A percentile compares a stretch with the other conserved stretches of the same genome.
phyloP scores from a whole-genome alignment of 2,329 filamentous ascomycete genomes.

The Pseudovirgaria hyperparasitica region DNA sequence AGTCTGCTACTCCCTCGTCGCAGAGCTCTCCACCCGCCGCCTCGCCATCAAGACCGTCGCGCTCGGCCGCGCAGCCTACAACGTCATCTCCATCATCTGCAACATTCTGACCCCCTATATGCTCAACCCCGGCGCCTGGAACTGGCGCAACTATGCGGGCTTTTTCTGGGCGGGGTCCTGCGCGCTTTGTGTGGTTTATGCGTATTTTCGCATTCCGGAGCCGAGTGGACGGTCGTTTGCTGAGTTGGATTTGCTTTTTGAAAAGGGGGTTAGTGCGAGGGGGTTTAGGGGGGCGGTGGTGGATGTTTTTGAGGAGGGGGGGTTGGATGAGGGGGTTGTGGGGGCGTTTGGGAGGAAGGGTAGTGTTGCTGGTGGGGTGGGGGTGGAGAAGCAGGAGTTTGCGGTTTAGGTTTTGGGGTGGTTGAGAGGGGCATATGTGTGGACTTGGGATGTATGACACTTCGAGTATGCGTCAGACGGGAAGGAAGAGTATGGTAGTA shows the following conservation, averaged over 20 bases:
- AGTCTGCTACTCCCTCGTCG: constrained; percentile 78
- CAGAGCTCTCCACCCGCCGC: constrained; percentile 69
- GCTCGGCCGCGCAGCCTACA: constrained; percentile 63
- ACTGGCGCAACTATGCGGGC: constrained; percentile 77
- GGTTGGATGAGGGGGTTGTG: constrained; percentile 12
- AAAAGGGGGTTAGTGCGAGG: constrained; percentile 55
- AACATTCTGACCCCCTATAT: constrained; percentile 81
- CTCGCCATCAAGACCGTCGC: constrained; percentile 89
- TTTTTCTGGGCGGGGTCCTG: constrained; percentile 83
- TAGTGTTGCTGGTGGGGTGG: too few species aligned
- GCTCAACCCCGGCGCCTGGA: constrained; percentile 76
- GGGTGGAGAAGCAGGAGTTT: too few species aligned
- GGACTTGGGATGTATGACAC: too few species aligned
- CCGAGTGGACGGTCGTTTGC: constrained; percentile 71
- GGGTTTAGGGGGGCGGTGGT: constrained; percentile 52
- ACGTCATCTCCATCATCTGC: constrained; percentile 70
- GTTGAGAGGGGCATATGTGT: too few species aligned
- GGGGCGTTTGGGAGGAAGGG: too few species aligned
- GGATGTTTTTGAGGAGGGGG: constrained; percentile 36
- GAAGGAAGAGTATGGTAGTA: too few species aligned
- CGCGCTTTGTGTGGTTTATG: constrained; percentile 69
- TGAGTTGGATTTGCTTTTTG: constrained; percentile 76
- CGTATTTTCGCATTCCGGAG: constrained; percentile 65
- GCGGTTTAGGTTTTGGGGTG: too few species aligned
- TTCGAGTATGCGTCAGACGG: too few species aligned